A percentile compares a stretch with the other conserved stretches of the same genome.
Evolutionary conservation across 257 asterid species (phyloP).

Genomic region (Solanum phureja): DNA sequence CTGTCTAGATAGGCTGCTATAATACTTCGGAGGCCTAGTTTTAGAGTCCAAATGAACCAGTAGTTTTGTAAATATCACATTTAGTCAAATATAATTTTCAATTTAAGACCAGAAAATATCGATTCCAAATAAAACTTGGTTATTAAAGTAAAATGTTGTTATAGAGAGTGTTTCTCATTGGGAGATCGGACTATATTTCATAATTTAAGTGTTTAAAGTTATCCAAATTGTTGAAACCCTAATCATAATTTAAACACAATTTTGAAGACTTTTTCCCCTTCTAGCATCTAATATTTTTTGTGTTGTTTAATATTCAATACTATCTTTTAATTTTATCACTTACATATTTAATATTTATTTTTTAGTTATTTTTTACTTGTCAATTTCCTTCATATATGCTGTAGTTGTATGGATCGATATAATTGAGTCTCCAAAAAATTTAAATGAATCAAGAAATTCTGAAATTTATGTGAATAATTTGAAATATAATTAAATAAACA

Average conservation of each 20-base stretch:
- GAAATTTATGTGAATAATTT: too few relatives aligned
- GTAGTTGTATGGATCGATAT: too few relatives aligned
- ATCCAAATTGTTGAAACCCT: neutral
- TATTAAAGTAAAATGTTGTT: too few relatives aligned
- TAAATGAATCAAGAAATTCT: too few relatives aligned
- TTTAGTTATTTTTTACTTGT: too few relatives aligned
- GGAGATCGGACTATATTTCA: neutral
- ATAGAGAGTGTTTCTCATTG: too few relatives aligned
- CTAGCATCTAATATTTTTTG: neutral
- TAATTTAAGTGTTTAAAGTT: neutral
- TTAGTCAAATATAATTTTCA: neutral
- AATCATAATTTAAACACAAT: neutral
- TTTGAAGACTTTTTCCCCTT: neutral
- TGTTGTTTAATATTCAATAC: neutral
- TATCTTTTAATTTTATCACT: too few relatives aligned
- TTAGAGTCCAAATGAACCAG: neutral
- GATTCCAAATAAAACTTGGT: neutral
- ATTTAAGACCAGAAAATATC: too few relatives aligned
- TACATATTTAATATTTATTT: too few relatives aligned
- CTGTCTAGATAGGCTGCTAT: neutral
- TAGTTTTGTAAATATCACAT: neutral
- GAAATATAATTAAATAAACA: too few relatives aligned
- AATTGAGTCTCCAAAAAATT: too few relatives aligned
- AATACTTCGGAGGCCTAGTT: neutral
- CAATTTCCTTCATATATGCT: too few relatives aligned